Percentiles rank a stretch among this genome's conserved stretches.
Evolutionary conservation across 2,329 filamentous ascomycete genomes (phyloP).

Genomic region (Purpureocillium takamizusanense): DNA sequence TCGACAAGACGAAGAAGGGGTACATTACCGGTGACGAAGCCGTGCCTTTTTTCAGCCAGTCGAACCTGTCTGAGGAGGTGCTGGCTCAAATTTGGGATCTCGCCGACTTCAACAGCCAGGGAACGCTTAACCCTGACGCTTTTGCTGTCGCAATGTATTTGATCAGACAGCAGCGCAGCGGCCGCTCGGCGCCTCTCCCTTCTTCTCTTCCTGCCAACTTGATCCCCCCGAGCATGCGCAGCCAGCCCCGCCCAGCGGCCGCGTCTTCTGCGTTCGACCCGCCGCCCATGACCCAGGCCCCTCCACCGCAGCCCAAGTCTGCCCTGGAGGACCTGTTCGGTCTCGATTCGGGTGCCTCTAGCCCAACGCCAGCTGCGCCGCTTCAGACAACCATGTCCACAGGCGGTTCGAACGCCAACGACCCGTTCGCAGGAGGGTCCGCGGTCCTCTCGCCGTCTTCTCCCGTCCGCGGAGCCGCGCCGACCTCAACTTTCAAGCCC

Average conservation of each 20-base stretch:
- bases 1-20: constrained; percentile 74
- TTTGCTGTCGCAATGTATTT: constrained; percentile 98
- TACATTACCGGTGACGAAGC: constrained; percentile 91
- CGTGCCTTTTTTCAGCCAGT: constrained; percentile 88
- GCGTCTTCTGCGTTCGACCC: constrained; percentile 45
- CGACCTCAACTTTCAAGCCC: constrained; percentile 63
- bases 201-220: constrained; percentile 70
- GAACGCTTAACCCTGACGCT: constrained; percentile 76
- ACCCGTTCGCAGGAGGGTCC: constrained; percentile 51
- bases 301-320: constrained; percentile 54
- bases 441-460: constrained; percentile 42
- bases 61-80: constrained; percentile 76
- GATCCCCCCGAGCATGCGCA: constrained; percentile 78
- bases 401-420: constrained; percentile 58
- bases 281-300: constrained; percentile 26
- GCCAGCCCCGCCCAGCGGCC: constrained; percentile 41
- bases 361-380: constrained; percentile 43
- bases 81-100: constrained; percentile 96
- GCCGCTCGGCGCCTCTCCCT: constrained; percentile 56
- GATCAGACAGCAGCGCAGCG: constrained; percentile 79
- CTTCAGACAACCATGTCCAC: constrained; percentile 58
- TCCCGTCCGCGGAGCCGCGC: constrained; percentile 38
- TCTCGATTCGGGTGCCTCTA: constrained; percentile 57
- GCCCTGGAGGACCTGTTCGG: constrained; percentile 92
- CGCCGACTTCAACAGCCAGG: constrained; percentile 85